Percentiles rank a stretch among this genome's conserved stretches.
These are phyloP conservation scores for Knoxia roxburghii DNA, from an alignment of 257 asterid genomes.

Conservation along the genomic window DNA sequence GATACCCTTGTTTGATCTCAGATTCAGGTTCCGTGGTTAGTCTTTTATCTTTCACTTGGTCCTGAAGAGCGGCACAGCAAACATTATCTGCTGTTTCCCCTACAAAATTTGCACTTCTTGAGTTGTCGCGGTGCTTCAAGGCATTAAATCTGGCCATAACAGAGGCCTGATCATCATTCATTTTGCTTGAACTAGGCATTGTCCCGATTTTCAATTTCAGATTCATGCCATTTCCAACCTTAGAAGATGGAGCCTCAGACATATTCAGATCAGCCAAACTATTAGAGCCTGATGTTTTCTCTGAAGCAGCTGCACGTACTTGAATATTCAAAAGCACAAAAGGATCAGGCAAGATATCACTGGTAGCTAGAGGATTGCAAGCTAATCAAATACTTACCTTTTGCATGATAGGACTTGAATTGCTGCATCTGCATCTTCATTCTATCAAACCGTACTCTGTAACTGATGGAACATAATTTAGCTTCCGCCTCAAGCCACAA, in stretches of 20 bases:
- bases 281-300: slow-evolving; percentile 20
- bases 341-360: slow-evolving; percentile 16
- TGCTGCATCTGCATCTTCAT: slow-evolving; percentile 65
- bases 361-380: background rate
- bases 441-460: slow-evolving; percentile 68
- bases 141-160: slow-evolving; percentile 41
- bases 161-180: slow-evolving; percentile 40
- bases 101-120: slow-evolving; percentile 20
- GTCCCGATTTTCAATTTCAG: slow-evolving; percentile 16
- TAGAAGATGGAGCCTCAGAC: slow-evolving; percentile 6
- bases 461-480: slow-evolving; percentile 66
- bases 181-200: slow-evolving; percentile 15
- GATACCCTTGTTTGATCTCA: background rate
- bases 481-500: slow-evolving; percentile 98
- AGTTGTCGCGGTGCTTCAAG: slow-evolving; percentile 45
- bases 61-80: slow-evolving; percentile 1
- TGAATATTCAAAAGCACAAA: slow-evolving; percentile 18
- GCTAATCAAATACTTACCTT: slow-evolving; percentile 37
- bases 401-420: slow-evolving; percentile 31
- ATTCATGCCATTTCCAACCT: slow-evolving; percentile 13
- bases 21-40: slow-evolving; percentile 21
- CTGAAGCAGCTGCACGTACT: slow-evolving; percentile 19
- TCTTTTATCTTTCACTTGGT: slow-evolving; percentile 21
- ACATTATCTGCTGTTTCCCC: slow-evolving; percentile 19
- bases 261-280: slow-evolving; percentile 17